Evolutionary conservation across 1,139 yeast genomes (phyloP).

Genomic region (Hyphopichia pseudoburtonii): DNA sequence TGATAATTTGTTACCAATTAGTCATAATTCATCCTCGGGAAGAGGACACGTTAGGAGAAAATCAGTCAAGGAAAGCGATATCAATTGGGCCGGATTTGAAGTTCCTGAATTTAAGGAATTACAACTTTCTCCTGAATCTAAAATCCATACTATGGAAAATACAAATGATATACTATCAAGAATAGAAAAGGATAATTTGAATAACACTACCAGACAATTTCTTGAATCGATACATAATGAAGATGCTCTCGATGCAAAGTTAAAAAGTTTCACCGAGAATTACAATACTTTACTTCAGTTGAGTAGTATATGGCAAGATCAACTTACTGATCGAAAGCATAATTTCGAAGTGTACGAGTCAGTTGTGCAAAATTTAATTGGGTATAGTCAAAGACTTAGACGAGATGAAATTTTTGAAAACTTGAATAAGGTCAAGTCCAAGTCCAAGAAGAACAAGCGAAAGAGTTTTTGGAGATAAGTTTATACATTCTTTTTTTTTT

Average conservation of each 20-base stretch:
- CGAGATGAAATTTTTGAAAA: constrained; percentile 48
- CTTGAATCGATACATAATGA: constrained; percentile 16
- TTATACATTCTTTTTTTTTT: background rate
- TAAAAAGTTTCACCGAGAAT: constrained; percentile 27
- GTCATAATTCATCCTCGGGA: constrained; percentile 1
- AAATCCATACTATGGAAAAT: constrained; percentile 15
- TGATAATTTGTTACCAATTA: too few species aligned
- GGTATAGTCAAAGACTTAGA: constrained; percentile 61
- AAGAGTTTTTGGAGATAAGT: constrained; percentile 11
- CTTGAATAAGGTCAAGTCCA: constrained; percentile 27
- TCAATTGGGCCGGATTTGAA: constrained; percentile 32
- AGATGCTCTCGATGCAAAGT: constrained; percentile 25
- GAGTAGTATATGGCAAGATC: constrained; percentile 51
- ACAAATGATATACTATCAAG: constrained; percentile 29
- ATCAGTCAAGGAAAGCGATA: constrained; percentile 28
- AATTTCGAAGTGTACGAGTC: constrained; percentile 67
- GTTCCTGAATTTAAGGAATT: constrained; percentile 28
- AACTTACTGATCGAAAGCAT: constrained; percentile 39
- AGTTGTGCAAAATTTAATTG: constrained; percentile 70
- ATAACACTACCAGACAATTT: constrained; percentile 30
- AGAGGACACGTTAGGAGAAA: constrained; percentile 14
- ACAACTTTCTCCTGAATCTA: constrained; percentile 19
- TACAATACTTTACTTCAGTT: constrained; percentile 32
- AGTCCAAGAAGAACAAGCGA: constrained; percentile 17
- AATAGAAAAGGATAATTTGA: constrained; percentile 38